Evolutionary conservation across 2,329 filamentous ascomycete species (phyloP).

Genomic region (Teratosphaeria nubilosa): DNA sequence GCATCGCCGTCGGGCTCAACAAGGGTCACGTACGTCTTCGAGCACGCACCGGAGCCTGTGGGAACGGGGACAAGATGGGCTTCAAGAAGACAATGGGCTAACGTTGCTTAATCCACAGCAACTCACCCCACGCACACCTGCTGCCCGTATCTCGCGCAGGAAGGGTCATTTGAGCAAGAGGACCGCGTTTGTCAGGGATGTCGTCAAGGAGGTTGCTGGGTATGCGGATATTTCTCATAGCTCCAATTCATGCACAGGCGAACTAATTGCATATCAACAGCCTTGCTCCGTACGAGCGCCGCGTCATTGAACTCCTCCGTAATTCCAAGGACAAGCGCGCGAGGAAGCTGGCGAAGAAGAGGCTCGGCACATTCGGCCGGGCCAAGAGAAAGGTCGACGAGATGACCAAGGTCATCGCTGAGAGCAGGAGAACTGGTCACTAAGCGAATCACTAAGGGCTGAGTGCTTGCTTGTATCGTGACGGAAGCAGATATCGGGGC

Average conservation of each 20-base stretch:
- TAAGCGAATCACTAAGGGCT: slow-evolving; percentile 32
- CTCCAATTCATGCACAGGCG: background rate
- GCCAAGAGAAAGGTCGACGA: slow-evolving; percentile 99
- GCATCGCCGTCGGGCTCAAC: slow-evolving; percentile 53
- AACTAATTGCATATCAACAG: slow-evolving; percentile 17
- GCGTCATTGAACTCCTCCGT: slow-evolving; percentile 96
- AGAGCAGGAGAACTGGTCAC: slow-evolving; percentile 72
- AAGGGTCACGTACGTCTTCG: slow-evolving; percentile 53
- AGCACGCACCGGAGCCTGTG: slow-evolving; percentile 2
- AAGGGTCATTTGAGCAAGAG: slow-evolving; percentile 97
- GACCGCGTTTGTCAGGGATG: slow-evolving; percentile 90
- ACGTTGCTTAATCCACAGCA: slow-evolving; percentile 27
- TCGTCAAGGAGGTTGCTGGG: slow-evolving; percentile 97
- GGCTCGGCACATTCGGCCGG: slow-evolving; percentile 96
- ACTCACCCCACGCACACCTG: slow-evolving; percentile 42
- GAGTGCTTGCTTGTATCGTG: background rate
- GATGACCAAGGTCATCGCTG: slow-evolving; percentile 94
- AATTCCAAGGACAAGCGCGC: slow-evolving; percentile 99
- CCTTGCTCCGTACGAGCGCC: slow-evolving; percentile 66
- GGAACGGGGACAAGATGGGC: slow-evolving; percentile 1
- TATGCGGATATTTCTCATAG: slow-evolving; percentile 36
- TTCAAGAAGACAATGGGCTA: slow-evolving; percentile 9
- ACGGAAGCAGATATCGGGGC: background rate
- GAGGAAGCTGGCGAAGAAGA: slow-evolving; percentile 98
- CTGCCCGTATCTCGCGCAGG: slow-evolving; percentile 51